Conservation (phyloP, 306 rosid species). For the Arachis stenosperma region DNA sequence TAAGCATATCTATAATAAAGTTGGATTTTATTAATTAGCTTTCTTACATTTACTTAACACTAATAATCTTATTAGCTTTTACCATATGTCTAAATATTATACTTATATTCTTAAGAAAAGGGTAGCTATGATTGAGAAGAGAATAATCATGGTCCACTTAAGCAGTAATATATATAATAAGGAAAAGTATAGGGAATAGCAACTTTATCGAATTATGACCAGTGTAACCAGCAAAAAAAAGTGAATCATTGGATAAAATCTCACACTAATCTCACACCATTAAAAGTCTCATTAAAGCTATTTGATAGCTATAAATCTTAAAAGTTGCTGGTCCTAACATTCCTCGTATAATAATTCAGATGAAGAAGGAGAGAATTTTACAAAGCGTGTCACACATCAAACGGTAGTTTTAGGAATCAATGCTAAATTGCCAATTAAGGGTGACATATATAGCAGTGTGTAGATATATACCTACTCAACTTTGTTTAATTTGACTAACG, state of each 20-base stretch:
- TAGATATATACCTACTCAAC: not conserved
- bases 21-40: not conserved
- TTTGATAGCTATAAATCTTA: too few relatives aligned
- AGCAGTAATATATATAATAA: not conserved
- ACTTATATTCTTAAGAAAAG: not conserved
- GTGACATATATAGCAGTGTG: not conserved
- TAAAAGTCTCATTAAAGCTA: too few relatives aligned
- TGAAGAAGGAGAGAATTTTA: constrained; percentile 9
- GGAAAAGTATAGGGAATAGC: too few relatives aligned
- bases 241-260: too few relatives aligned
- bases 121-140: constrained; percentile 1
- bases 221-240: too few relatives aligned
- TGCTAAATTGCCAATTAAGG: not conserved
- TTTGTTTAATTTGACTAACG: not conserved
- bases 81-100: too few relatives aligned
- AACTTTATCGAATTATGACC: too few relatives aligned
- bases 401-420: not conserved
- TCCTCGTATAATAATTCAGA: not conserved
- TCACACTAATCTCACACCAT: too few relatives aligned
- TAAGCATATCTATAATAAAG: not conserved
- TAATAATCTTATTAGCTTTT: too few relatives aligned
- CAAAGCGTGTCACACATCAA: constrained; percentile 27
- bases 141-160: constrained; percentile 45
- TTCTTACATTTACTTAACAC: too few relatives aligned
- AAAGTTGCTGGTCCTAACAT: too few relatives aligned